Base-by-base conservation (phyloP, 805 yeast genomes). In the Grigorovia jiainica region DNA sequence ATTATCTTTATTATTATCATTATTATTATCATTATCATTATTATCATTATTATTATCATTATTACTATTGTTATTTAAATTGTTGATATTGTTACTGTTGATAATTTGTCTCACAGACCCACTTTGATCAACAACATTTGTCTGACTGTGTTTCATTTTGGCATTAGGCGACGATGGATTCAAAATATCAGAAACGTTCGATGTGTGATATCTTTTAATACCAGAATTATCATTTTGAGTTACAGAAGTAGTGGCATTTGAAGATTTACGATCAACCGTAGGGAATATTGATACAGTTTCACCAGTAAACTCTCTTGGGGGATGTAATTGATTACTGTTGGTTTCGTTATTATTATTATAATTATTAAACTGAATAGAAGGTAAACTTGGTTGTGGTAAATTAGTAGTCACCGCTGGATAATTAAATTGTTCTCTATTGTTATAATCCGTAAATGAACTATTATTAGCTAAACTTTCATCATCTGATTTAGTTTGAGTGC, bases 331-430 rank as follows among this genome's bases (percentile, higher is more conserved):
- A n/a, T n/a, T n/a, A n/a, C n/a, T n/a, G n/a, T n/a, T n/a, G n/a
- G n/a, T n/a, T n/a, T n/a, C n/a, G n/a, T 17, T 11, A 5, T n/a
- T 7, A 17, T 30, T 9, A 13, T 19, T 36, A 18, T 24, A 17
- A 24, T 20, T 34, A 15, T 40, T 42, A 10, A 60, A 42, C 21
- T 58, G 58, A 25, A 61, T 58, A 4, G 63, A 57, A 1, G 65
- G 64, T 35, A 57, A 38, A 11, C 59, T 50, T 16, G 63, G 65
- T 11, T 61, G 59, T 1, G 64, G 65, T 29, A 59, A 41, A 1
- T 27, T 27, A 7, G 58, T 49, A 11, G 50, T 47, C 8, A 38
- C 38, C 3, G 60, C 55, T 15, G 58, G 43, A 9, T 43, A 48
- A 2, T 61, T 43, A 38, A 56, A 56, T 3, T 48, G 41, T 9